These are phyloP conservation scores for Microcos paniculata DNA, from an alignment of 345 rosid species.

Conservation along the genomic window DNA sequence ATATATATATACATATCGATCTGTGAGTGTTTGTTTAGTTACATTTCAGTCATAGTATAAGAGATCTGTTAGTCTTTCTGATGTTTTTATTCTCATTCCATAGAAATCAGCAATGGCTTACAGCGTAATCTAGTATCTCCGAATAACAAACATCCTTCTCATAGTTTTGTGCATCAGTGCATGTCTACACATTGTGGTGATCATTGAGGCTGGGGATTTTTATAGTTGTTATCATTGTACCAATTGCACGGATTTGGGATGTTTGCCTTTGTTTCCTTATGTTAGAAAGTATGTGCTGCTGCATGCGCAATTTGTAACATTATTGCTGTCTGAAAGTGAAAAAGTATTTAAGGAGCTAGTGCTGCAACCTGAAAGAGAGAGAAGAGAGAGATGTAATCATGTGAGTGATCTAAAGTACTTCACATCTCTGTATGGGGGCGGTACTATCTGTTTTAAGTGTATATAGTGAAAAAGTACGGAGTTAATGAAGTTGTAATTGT, in stretches of 20 bases:
- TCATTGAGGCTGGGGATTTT: neutral
- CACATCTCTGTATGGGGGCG: neutral
- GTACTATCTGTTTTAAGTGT: constrained; percentile 3
- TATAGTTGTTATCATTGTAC: neutral
- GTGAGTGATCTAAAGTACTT: neutral
- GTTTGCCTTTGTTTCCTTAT: neutral
- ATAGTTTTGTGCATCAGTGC: constrained; percentile 18
- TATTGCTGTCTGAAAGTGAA: neutral
- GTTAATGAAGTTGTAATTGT: constrained; percentile 6
- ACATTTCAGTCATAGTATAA: constrained; percentile 4
- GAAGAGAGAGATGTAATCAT: neutral
- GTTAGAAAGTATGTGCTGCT: neutral
- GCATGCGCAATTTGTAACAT: neutral
- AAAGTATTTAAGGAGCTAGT: neutral
- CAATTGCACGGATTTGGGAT: neutral
- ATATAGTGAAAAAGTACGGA: neutral
- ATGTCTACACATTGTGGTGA: constrained; percentile 4
- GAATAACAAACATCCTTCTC: constrained; percentile 3
- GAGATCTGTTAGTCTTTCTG: neutral
- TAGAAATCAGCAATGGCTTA: constrained; percentile 4
- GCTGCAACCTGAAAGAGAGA: neutral
- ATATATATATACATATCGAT: no score
- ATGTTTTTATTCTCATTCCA: neutral
- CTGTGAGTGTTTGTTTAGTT: neutral
- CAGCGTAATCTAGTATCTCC: constrained; percentile 1